Evolutionary conservation across 1,139 yeast species (phyloP), one percentile per base, ranked within the genome.

Genomic region (Meyerozyma athensensis): DNA sequence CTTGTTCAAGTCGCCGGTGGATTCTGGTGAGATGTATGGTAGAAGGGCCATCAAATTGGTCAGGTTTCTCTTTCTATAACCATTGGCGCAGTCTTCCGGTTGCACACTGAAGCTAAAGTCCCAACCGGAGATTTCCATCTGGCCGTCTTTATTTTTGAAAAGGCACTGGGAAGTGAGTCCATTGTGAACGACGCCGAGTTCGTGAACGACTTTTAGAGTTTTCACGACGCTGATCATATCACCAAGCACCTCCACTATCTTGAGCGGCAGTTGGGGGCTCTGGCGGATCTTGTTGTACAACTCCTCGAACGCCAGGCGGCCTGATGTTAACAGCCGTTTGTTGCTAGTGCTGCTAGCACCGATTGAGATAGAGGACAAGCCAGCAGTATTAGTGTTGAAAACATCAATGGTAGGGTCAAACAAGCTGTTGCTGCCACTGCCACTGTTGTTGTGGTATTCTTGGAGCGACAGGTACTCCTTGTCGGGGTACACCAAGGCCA

Each of bases 11-110:
- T 66, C 68, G 2, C 75, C 71, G 13, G 76, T 63, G 4, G 68
- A 60, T 48, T 76, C 81, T 1, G 81, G 81, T 1, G 80, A 68
- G 45, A 74, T 66, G 44, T 68, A 76, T 0, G 77, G 77, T 28
- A 74, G 50, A 44, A 66, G 59, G 24, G 65, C 70, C 1, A 64
- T 58, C 7, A 72, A 52, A 13, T 53, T 50, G 12, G 45, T 44
- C 28, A 59, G 46, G 38, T 63, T 62, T 9, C 54, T 50, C 23
- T 55, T 53, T 24, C 73, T 44, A 39, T 54, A 64, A 19, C 62
- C 59, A 34, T 56, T 53, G 10, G 65, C 53, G 23, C 74, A 59
- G 41, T 68, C 72, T 44, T 76, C 81, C 0, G 65, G 61, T 31
- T 57, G 57, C n/a, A 65, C 52, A 2, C 72, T 50, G 45, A 74